These are phyloP conservation scores for Ophiostoma tasmaniense DNA, from an alignment of 2,329 filamentous ascomycete species.

Conservation along the genomic window DNA sequence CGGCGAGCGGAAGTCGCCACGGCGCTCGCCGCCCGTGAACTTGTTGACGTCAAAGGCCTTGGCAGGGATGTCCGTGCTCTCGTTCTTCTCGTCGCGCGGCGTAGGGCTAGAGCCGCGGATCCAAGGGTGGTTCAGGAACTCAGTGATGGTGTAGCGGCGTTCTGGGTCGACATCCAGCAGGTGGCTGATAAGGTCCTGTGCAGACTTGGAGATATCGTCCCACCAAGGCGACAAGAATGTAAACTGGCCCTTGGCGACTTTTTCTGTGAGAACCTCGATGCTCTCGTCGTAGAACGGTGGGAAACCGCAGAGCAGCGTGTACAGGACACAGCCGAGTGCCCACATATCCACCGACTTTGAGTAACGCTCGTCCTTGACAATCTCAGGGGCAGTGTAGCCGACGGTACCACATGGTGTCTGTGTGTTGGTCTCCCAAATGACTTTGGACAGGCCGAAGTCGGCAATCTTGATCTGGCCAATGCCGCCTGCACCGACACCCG, in stretches of 20 bases:
- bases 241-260: slow-evolving; percentile 92
- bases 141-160: slow-evolving; percentile 84
- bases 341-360: slow-evolving; percentile 99
- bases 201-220: slow-evolving; percentile 94
- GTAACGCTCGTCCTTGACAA: slow-evolving; percentile 97
- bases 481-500: slow-evolving; percentile 72
- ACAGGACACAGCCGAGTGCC: slow-evolving; percentile 92
- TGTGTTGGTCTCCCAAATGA: slow-evolving; percentile 95
- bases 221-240: slow-evolving; percentile 98
- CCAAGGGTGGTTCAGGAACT: slow-evolving; percentile 95
- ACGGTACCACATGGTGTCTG: slow-evolving; percentile 99
- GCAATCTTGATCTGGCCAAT: slow-evolving; percentile 96
- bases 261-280: slow-evolving; percentile 93
- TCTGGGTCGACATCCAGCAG: slow-evolving; percentile 90
- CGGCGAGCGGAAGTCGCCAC: slow-evolving; percentile 89
- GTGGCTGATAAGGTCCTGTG: slow-evolving; percentile 89
- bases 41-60: slow-evolving; percentile 50
- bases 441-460: slow-evolving; percentile 94
- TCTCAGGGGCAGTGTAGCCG: slow-evolving; percentile 95
- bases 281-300: slow-evolving; percentile 98
- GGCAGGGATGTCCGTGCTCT: slow-evolving; percentile 34
- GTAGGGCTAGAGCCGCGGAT: slow-evolving; percentile 58
- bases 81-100: slow-evolving; percentile 50
- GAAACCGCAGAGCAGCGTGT: slow-evolving; percentile 94
- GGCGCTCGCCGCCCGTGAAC: slow-evolving; percentile 52